These are phyloP conservation scores for Vitis amurensis DNA, from an alignment of 164 flowering plant species.

Conservation along the genomic window DNA sequence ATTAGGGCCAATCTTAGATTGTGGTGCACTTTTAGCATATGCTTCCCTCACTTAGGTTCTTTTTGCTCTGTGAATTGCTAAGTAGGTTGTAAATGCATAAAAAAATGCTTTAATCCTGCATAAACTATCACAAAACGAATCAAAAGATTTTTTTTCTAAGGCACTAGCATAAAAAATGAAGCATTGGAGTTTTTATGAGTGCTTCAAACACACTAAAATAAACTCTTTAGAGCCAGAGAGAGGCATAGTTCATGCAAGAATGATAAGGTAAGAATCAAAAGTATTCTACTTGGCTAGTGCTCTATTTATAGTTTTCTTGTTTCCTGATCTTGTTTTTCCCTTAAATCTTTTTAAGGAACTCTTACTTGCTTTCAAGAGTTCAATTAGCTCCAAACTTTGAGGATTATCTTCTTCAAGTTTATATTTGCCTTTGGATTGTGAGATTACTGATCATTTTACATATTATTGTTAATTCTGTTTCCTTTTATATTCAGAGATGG, in stretches of 20 bases:
- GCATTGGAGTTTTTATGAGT: too few relatives aligned
- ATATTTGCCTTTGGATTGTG: background rate
- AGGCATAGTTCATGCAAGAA: slow-evolving; percentile 49
- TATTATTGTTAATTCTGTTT: background rate
- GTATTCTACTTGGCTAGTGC: background rate
- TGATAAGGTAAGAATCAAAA: slow-evolving; percentile 54
- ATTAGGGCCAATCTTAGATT: too few relatives aligned
- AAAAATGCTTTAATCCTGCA: too few relatives aligned
- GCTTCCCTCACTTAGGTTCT: too few relatives aligned
- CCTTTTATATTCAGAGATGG: slow-evolving; percentile 66
- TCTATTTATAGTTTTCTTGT: background rate
- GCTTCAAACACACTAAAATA: too few relatives aligned
- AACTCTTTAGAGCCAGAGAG: slow-evolving; percentile 44
- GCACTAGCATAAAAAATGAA: too few relatives aligned
- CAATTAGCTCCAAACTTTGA: slow-evolving; percentile 48
- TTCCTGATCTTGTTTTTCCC: background rate
- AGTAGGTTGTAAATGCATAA: too few relatives aligned
- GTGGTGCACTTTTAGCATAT: too few relatives aligned
- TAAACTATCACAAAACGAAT: too few relatives aligned
- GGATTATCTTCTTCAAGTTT: slow-evolving; percentile 85
- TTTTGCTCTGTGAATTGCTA: too few relatives aligned
- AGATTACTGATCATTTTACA: background rate
- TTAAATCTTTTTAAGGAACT: slow-evolving; percentile 48
- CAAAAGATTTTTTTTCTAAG: too few relatives aligned
- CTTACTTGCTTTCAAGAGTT: slow-evolving; percentile 44